phyloP scores from a whole-genome alignment of 176 grass and related monocot genomes.

The Tuctoria greenei region DNA sequence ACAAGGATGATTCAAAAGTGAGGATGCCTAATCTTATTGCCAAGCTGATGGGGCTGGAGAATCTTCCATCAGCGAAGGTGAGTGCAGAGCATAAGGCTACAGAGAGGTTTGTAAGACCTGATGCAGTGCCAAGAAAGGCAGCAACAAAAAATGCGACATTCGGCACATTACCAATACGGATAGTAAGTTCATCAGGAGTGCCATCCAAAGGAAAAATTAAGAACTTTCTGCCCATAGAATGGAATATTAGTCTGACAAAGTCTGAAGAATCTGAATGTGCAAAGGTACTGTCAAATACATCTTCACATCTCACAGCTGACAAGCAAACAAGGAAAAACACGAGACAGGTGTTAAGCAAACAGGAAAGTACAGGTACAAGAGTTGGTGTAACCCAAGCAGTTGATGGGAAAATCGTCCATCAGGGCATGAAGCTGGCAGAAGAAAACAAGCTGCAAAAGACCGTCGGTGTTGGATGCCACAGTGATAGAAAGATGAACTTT shows the following conservation, averaged over 20 bases:
- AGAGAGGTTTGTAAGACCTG: constrained; percentile 54
- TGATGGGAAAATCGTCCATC: constrained; percentile 34
- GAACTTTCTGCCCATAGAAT: constrained; percentile 38
- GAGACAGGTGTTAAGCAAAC: constrained; percentile 42
- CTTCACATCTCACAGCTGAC: constrained; percentile 16
- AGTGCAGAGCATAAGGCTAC: constrained; percentile 30
- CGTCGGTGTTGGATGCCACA: constrained; percentile 21
- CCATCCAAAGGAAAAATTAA: constrained; percentile 27
- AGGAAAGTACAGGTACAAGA: constrained; percentile 34
- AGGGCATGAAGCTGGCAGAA: constrained; percentile 31
- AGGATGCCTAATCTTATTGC: constrained; percentile 79
- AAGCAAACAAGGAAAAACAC: constrained; percentile 51
- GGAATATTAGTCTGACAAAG: constrained; percentile 37
- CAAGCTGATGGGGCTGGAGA: constrained; percentile 92
- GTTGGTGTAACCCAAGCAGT: constrained; percentile 22
- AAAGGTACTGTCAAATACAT: constrained; percentile 15
- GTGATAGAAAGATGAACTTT: constrained; percentile 43
- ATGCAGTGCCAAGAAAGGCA: constrained; percentile 37
- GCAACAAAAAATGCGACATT: background rate
- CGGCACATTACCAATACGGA: constrained; percentile 40
- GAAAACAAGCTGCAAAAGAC: constrained; percentile 40
- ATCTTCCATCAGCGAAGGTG: constrained; percentile 52
- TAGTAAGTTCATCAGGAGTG: constrained; percentile 36
- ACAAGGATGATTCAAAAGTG: constrained; percentile 48
- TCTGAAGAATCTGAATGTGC: constrained; percentile 36